Evolutionary conservation across 192 early-diverging fungal species (phyloP).

Genomic region (Diversispora eburnea): DNA sequence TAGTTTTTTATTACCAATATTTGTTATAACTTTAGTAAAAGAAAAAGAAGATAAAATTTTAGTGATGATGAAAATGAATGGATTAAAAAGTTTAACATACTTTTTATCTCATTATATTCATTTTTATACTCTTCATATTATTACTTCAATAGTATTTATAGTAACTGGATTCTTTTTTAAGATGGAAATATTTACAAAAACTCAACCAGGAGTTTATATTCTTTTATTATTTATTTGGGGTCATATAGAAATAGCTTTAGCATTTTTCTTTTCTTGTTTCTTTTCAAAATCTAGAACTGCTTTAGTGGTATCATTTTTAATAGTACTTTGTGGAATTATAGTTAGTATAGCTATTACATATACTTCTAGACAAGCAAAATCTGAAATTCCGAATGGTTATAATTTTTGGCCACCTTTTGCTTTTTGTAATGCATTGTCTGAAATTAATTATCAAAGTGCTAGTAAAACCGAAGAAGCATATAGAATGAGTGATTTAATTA

Average conservation of each 20-base stretch:
- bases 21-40: conserved; percentile 62
- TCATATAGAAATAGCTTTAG: conserved; percentile 57
- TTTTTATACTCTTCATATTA: conserved; percentile 56
- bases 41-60: conserved; percentile 71
- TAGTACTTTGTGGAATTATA: conserved; percentile 64
- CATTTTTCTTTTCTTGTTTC: conserved; percentile 62
- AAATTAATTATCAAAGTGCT: conserved; percentile 53
- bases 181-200: conserved; percentile 63
- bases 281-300: conserved; percentile 57
- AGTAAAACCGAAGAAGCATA: conserved; percentile 45
- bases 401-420: conserved; percentile 74
- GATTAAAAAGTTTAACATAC: conserved; percentile 56
- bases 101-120: conserved; percentile 62
- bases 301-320: conserved; percentile 58
- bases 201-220: conserved; percentile 47
- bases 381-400: conserved; percentile 40
- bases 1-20: conserved; percentile 67
- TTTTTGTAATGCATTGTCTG: conserved; percentile 55
- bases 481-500: conserved; percentile 45
- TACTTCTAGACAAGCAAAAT: conserved; percentile 35
- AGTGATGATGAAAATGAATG: conserved; percentile 76
- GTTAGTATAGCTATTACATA: conserved; percentile 50
- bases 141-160: conserved; percentile 59
- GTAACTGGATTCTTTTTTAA: conserved; percentile 52
- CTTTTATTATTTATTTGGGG: conserved; percentile 66